Conservation (phyloP, 2,329 filamentous ascomycete genomes). For the Exophiala sp. region DNA sequence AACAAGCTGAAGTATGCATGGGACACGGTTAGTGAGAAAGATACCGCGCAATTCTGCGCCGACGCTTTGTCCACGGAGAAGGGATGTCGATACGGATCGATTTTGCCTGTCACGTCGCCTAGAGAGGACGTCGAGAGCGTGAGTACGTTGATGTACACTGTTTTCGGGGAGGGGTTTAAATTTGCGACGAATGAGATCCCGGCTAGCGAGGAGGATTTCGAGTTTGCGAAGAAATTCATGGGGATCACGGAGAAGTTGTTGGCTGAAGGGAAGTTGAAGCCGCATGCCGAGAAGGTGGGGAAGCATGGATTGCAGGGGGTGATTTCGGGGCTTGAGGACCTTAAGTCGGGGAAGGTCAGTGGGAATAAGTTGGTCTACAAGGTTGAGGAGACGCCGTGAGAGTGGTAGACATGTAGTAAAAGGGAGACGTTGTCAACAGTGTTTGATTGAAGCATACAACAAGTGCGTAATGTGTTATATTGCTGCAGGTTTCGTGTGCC, state of each 20-base stretch:
- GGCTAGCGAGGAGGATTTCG: slow-evolving; percentile 36
- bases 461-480: too few relatives aligned
- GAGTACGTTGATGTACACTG: slow-evolving; percentile 35
- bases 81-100: slow-evolving; percentile 32
- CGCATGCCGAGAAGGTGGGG: slow-evolving; percentile 42
- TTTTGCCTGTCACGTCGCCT: slow-evolving; percentile 29
- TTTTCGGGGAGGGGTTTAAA: slow-evolving; percentile 34
- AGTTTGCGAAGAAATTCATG: slow-evolving; percentile 42
- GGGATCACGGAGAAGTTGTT: slow-evolving; percentile 39
- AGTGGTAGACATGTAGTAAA: too few relatives aligned
- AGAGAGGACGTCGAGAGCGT: slow-evolving; percentile 35
- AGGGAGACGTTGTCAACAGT: too few relatives aligned
- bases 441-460: too few relatives aligned
- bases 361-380: slow-evolving; percentile 50
- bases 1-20: slow-evolving; percentile 38
- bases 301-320: slow-evolving; percentile 45
- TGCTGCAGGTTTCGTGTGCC: too few relatives aligned
- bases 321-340: slow-evolving; percentile 42
- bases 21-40: slow-evolving; percentile 36
- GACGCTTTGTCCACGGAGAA: slow-evolving; percentile 34
- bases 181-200: slow-evolving; percentile 12
- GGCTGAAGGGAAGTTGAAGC: slow-evolving; percentile 42
- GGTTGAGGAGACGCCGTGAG: slow-evolving; percentile 29
- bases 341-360: slow-evolving; percentile 46
- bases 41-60: slow-evolving; percentile 33